phyloP scores from a whole-genome alignment of 306 rosid genomes.

The Prunus persica region Prunus_persica_NCBIv2 NC_034009.1:5972501-5973000 shows the following conservation, averaged over 20 bases:
- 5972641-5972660: slow-evolving; percentile 22
- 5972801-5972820: slow-evolving; percentile 99
- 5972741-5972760: slow-evolving; percentile 84
- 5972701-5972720: slow-evolving; percentile 75
- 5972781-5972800: slow-evolving; percentile 82
- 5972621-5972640: slow-evolving; percentile 24
- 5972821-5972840: slow-evolving; percentile 35
- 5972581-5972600: background rate
- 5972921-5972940: slow-evolving; percentile 19
- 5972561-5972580: slow-evolving; percentile 53
- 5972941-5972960: slow-evolving; percentile 49
- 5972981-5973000: slow-evolving; percentile 93
- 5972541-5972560: slow-evolving; percentile 77
- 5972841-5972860: background rate
- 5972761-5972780: slow-evolving; percentile 75
- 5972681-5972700: slow-evolving; percentile 51
- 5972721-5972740: slow-evolving; percentile 96
- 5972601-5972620: slow-evolving; percentile 17
- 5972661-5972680: slow-evolving; percentile 58
- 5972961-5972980: slow-evolving; percentile 95
- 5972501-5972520: slow-evolving; percentile 93
- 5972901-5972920: slow-evolving; percentile 10
- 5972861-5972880: slow-evolving; percentile 14
- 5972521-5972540: slow-evolving; percentile 80
- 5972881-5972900: slow-evolving; percentile 2